These are phyloP conservation scores for Pseudogymnoascus destructans DNA, from an alignment of 2,329 filamentous ascomycete species.

Conservation along the genomic window DNA sequence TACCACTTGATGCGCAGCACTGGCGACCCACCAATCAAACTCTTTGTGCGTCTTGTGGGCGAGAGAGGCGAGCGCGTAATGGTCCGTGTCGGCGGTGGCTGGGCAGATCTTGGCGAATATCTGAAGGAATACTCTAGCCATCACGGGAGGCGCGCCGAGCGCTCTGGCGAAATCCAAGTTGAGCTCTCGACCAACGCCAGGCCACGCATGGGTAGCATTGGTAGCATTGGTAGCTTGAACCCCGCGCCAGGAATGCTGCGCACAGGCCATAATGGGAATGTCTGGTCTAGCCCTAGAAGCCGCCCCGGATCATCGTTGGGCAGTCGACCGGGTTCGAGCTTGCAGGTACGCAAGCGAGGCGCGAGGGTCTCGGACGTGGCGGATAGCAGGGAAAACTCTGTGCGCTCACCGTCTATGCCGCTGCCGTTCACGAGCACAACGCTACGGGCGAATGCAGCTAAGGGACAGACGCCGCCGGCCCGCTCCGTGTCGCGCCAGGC, in stretches of 20 bases:
- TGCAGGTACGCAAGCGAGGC: constrained; percentile 21
- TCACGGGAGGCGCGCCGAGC: constrained; percentile 60
- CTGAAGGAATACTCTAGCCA: constrained; percentile 86
- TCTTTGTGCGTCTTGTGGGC: constrained; percentile 86
- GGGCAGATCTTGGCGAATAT: constrained; percentile 93
- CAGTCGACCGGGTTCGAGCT: constrained; percentile 20
- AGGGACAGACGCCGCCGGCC: constrained; percentile 15
- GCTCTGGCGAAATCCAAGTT: constrained; percentile 47
- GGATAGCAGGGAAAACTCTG: constrained; percentile 1
- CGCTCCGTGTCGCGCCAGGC: constrained; percentile 12
- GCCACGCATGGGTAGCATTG: constrained; percentile 1
- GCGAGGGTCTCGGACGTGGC: constrained; percentile 16
- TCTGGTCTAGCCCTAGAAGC: constrained; percentile 31
- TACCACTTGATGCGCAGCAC: constrained; percentile 82
- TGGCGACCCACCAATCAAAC: constrained; percentile 78
- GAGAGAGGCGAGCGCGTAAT: constrained; percentile 86
- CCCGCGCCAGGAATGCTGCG: constrained; percentile 17
- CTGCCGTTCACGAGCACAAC: constrained; percentile 12
- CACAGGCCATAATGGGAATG: constrained; percentile 11
- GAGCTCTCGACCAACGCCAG: constrained; percentile 28
- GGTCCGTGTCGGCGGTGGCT: constrained; percentile 96
- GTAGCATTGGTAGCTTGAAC: constrained; percentile 11
- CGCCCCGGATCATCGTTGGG: constrained; percentile 20
- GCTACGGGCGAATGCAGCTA: constrained; percentile 3
- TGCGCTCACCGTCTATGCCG: constrained; percentile 19